Conservation (phyloP, 805 yeast genomes). For the Grigorovia yakushimaensis region DNA sequence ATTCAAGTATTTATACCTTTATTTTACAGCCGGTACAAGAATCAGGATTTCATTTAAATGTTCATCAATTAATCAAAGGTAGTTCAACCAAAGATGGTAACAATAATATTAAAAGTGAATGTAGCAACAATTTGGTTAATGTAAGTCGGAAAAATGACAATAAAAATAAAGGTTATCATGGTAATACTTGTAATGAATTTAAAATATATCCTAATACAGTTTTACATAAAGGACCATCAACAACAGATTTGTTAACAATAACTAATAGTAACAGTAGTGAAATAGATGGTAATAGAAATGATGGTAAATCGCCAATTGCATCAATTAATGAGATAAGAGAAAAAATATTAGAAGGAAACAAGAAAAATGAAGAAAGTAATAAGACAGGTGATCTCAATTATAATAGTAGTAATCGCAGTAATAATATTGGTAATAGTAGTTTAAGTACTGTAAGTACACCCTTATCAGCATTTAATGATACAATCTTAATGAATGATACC, state of each 20-base stretch:
- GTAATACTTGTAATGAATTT: neutral
- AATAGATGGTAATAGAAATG: neutral
- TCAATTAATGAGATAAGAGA: neutral
- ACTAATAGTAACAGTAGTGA: neutral
- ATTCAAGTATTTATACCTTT: slow-evolving; percentile 16
- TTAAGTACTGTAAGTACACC: neutral
- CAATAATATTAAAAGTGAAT: neutral
- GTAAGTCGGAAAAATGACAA: neutral
- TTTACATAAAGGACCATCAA: neutral
- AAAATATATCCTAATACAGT: neutral
- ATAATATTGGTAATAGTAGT: neutral
- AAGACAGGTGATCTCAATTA: neutral
- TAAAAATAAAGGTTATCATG: neutral
- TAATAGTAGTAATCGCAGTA: neutral
- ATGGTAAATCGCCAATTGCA: neutral
- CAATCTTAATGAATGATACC: neutral
- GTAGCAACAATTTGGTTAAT: neutral
- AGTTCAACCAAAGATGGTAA: slow-evolving; percentile 1
- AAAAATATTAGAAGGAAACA: neutral
- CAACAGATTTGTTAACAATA: neutral
- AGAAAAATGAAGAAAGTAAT: neutral
- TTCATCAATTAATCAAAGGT: slow-evolving; percentile 13
- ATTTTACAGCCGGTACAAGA: slow-evolving; percentile 16
- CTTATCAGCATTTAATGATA: neutral
- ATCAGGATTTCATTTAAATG: slow-evolving; percentile 19